phyloP scores from a whole-genome alignment of 2,329 filamentous ascomycete genomes.

The Tolypocladium paradoxum region DNA sequence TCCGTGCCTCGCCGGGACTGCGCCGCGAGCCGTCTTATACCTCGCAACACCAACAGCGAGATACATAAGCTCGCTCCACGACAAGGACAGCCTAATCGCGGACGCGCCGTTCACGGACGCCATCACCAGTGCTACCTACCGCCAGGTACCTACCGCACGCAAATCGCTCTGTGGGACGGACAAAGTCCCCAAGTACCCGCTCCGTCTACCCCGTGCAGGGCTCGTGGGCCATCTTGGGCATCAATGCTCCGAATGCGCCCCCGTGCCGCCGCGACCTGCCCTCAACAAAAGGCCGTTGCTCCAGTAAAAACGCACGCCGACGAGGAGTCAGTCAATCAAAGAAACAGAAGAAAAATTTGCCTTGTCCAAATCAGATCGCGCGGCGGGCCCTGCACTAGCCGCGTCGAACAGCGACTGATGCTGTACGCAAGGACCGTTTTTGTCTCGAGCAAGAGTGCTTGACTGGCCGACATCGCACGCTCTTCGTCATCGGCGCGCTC shows the following conservation, averaged over 20 bases:
- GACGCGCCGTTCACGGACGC: background rate
- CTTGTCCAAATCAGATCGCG: background rate
- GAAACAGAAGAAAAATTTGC: background rate
- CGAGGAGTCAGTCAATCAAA: background rate
- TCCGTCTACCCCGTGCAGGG: background rate
- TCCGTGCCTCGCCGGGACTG: background rate
- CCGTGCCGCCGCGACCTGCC: background rate
- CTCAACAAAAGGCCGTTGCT: background rate
- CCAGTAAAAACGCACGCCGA: background rate
- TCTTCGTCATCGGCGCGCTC: background rate
- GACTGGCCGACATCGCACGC: background rate
- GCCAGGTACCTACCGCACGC: background rate
- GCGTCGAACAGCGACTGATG: background rate
- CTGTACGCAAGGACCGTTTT: background rate
- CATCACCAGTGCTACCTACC: background rate
- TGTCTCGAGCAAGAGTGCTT: background rate
- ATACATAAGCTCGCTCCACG: background rate
- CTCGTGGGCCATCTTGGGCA: conserved; percentile 3
- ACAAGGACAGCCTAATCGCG: background rate
- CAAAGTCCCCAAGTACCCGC: background rate
- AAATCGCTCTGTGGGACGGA: background rate
- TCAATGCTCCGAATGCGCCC: conserved; percentile 1
- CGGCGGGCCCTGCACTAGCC: background rate
- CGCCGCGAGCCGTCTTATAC: background rate
- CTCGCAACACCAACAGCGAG: background rate